phyloP scores from a whole-genome alignment of 768 basidiomycete genomes.

The Pisolithus marmoratus region DNA sequence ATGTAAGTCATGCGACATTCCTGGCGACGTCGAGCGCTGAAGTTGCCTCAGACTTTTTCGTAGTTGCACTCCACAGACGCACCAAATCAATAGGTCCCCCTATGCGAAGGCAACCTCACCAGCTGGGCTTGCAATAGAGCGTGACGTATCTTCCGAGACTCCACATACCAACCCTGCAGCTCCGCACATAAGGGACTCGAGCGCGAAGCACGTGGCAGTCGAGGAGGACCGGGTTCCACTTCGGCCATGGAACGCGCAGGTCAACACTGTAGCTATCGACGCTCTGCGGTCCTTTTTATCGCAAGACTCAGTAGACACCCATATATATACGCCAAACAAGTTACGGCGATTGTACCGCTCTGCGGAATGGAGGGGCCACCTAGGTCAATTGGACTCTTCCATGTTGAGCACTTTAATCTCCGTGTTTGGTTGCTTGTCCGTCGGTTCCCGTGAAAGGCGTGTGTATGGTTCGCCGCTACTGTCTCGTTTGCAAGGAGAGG shows the following conservation, averaged over 20 bases:
- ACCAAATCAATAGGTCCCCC: background rate
- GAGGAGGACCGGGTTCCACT: too few species aligned
- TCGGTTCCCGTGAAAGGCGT: slow-evolving; percentile 21
- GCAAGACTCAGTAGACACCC: slow-evolving; percentile 7
- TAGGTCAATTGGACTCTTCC: slow-evolving; percentile 28
- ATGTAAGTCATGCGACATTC: slow-evolving; percentile 15
- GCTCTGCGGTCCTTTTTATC: slow-evolving; percentile 12
- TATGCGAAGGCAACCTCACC: background rate
- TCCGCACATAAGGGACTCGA: background rate
- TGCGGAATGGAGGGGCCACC: slow-evolving; percentile 29
- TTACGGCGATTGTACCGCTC: slow-evolving; percentile 37
- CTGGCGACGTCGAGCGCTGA: background rate
- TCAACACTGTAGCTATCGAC: slow-evolving; percentile 8
- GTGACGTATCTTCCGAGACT: background rate
- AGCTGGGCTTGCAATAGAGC: background rate
- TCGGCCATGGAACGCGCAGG: background rate
- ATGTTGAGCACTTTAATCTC: slow-evolving; percentile 40
- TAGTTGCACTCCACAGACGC: background rate
- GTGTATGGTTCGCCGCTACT: slow-evolving; percentile 26
- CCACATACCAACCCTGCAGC: background rate
- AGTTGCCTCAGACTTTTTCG: slow-evolving; percentile 1
- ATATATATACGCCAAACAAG: slow-evolving; percentile 21
- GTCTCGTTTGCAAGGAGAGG: slow-evolving; percentile 19
- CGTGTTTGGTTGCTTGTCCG: slow-evolving; percentile 47
- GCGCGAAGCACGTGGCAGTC: background rate